Percentiles rank a stretch among this genome's conserved stretches.
These are phyloP conservation scores for Datisca glomerata DNA, from an alignment of 306 rosid species.

Conservation along the genomic window DNA sequence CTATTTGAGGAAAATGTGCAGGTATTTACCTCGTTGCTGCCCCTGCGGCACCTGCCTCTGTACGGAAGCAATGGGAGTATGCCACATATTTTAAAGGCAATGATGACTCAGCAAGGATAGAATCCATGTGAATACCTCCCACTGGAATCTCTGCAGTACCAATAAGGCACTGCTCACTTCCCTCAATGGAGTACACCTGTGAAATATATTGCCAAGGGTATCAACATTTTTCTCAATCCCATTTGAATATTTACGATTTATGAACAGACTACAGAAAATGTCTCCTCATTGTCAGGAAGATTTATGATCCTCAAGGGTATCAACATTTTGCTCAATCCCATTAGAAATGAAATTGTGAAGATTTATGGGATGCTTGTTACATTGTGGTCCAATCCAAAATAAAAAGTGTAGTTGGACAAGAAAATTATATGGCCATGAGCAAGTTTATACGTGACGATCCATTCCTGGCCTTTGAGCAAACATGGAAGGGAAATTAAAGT, in stretches of 20 bases:
- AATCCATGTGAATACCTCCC: constrained; percentile 97
- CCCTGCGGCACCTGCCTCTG: constrained; percentile 99
- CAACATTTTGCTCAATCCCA: constrained; percentile 6
- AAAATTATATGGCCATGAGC: no score
- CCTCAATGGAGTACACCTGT: constrained; percentile 86
- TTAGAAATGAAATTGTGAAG: no score
- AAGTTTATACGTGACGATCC: no score
- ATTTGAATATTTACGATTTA: no score
- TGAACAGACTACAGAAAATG: neutral
- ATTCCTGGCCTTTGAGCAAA: no score
- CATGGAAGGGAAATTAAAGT: no score
- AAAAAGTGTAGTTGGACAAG: no score
- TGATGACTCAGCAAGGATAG: constrained; percentile 60
- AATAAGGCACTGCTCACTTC: constrained; percentile 89
- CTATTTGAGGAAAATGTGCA: neutral
- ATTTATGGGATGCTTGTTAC: no score
- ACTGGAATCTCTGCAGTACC: constrained; percentile 99
- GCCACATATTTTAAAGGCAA: constrained; percentile 86
- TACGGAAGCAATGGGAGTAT: constrained; percentile 90
- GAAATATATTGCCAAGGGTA: constrained; percentile 15
- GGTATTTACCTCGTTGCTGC: constrained; percentile 55
- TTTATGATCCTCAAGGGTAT: no score
- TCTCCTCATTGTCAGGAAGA: no score
- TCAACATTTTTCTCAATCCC: constrained; percentile 10
- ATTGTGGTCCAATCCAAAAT: no score